Evolutionary conservation across 768 basidiomycete genomes (phyloP).

Genomic region (Daedaleopsis nitida): DNA sequence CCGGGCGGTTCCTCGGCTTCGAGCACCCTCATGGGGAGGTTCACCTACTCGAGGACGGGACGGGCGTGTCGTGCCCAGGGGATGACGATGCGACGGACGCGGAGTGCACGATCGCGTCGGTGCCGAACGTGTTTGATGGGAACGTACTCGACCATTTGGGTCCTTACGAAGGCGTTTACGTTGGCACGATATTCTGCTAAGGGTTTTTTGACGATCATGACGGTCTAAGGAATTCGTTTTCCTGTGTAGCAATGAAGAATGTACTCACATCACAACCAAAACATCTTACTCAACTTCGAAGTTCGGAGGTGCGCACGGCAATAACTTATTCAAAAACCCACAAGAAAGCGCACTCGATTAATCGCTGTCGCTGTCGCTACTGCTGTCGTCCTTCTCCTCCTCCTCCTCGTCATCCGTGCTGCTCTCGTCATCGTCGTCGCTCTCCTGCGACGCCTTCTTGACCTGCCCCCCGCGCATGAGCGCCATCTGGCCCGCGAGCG

Average conservation of each 20-base stretch:
- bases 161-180: constrained; percentile 53
- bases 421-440: constrained; percentile 44
- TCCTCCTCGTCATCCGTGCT: constrained; percentile 49
- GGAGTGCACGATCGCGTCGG: constrained; percentile 55
- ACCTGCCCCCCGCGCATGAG: constrained; percentile 88
- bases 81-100: constrained; percentile 57
- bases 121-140: constrained; percentile 54
- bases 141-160: constrained; percentile 60
- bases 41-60: constrained; percentile 44
- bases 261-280: too few species aligned
- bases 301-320: neutral
- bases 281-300: neutral
- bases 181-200: constrained; percentile 48
- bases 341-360: constrained; percentile 12
- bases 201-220: too few species aligned
- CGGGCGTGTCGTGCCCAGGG: constrained; percentile 44
- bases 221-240: too few species aligned
- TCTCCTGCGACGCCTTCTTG: constrained; percentile 58
- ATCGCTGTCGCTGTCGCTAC: constrained; percentile 55
- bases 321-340: constrained; percentile 2
- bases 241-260: too few species aligned
- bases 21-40: constrained; percentile 54
- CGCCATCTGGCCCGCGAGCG: constrained; percentile 96
- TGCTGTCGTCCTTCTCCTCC: constrained; percentile 38
- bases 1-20: constrained; percentile 52